These are phyloP conservation scores for Rhytidiadelphus loreus DNA, from an alignment of 225 moss, liverwort and hornwort species.

Conservation along the genomic window DNA sequence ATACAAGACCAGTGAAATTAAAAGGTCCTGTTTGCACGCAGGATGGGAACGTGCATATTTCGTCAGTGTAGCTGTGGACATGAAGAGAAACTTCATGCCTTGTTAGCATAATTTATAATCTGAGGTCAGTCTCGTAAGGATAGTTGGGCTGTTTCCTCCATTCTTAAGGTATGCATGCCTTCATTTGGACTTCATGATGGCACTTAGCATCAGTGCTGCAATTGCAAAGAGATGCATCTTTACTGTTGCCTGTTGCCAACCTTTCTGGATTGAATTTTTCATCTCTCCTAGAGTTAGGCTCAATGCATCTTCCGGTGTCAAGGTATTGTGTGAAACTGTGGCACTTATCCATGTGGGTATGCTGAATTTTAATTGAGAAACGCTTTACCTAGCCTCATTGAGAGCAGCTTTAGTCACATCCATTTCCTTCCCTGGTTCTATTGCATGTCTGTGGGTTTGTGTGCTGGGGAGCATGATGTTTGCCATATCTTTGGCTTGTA, in stretches of 20 bases:
- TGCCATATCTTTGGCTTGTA: neutral
- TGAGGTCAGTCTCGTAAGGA: constrained; percentile 29
- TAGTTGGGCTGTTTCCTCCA: constrained; percentile 39
- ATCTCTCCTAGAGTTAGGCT: neutral
- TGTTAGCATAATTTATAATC: constrained; percentile 4
- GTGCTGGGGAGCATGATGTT: neutral
- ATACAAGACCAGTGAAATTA: constrained; percentile 69
- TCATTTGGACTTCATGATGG: constrained; percentile 7
- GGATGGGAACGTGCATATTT: constrained; percentile 81
- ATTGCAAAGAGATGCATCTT: neutral
- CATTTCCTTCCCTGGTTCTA: neutral
- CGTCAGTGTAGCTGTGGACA: constrained; percentile 37
- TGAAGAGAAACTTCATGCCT: constrained; percentile 28
- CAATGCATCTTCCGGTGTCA: constrained; percentile 3
- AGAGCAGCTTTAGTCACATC: neutral
- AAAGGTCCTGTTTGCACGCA: constrained; percentile 83
- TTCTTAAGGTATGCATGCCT: constrained; percentile 45
- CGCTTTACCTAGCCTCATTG: neutral
- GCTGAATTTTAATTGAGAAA: neutral
- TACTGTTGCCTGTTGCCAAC: constrained; percentile 2
- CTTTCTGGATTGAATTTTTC: constrained; percentile 8
- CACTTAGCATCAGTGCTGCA: constrained; percentile 2
- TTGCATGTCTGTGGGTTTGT: neutral
- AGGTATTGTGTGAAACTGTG: constrained; percentile 5
- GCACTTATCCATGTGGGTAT: neutral